These are phyloP conservation scores for Cajanus cajan DNA, from an alignment of 306 rosid species.

Conservation along the genomic window DNA sequence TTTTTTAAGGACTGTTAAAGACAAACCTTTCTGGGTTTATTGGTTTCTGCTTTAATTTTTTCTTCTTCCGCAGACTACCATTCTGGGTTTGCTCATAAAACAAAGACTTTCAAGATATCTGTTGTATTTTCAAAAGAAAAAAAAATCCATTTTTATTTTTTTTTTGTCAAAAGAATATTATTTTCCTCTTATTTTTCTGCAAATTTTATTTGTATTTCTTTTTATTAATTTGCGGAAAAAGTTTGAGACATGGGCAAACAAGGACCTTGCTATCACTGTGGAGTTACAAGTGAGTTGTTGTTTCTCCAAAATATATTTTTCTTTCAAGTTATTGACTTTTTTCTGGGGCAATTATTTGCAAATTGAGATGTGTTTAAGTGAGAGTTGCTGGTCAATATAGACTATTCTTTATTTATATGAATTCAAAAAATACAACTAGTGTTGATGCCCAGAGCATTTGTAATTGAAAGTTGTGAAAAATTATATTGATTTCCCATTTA, in stretches of 20 bases:
- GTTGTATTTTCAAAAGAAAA: constrained; percentile 36
- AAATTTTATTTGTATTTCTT: constrained; percentile 45
- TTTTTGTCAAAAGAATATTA: constrained; percentile 29
- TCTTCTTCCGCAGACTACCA: constrained; percentile 54
- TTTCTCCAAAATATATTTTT: constrained; percentile 52
- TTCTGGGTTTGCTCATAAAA: constrained; percentile 54
- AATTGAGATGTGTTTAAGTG: constrained; percentile 32
- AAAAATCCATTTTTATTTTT: constrained; percentile 24
- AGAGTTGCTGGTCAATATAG: constrained; percentile 27
- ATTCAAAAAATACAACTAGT: constrained; percentile 32
- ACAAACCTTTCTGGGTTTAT: constrained; percentile 69
- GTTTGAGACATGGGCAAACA: constrained; percentile 89
- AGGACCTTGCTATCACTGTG: constrained; percentile 99
- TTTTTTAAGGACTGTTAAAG: constrained; percentile 38
- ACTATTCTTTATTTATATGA: constrained; percentile 33
- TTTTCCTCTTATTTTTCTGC: not conserved
- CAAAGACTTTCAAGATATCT: constrained; percentile 42
- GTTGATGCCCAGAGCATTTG: constrained; percentile 32
- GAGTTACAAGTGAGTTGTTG: constrained; percentile 99
- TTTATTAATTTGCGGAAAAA: constrained; percentile 49
- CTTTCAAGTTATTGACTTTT: constrained; percentile 19
- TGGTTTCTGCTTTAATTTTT: constrained; percentile 42
- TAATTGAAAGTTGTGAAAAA: constrained; percentile 20
- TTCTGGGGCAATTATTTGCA: constrained; percentile 30
- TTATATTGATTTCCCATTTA: no score